These are phyloP conservation scores for Hyparrhenia diplandra DNA, from an alignment of 176 grass and related monocot genomes.

Conservation along the genomic window DNA sequence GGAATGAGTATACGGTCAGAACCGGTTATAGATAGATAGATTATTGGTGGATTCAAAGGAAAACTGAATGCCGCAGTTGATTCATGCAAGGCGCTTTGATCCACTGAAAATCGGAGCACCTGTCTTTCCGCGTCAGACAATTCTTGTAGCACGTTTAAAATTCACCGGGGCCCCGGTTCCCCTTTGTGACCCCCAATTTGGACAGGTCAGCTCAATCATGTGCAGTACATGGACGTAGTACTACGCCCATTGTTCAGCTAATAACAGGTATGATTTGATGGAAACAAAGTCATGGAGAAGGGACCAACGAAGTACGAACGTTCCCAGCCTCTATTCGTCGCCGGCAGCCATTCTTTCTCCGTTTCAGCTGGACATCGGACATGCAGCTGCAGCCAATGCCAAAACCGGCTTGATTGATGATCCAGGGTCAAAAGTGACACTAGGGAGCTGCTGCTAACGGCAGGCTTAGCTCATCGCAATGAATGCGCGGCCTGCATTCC, in stretches of 20 bases:
- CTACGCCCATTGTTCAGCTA: neutral
- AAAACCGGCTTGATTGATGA: no score
- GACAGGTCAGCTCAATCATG: neutral
- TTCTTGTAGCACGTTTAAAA: neutral
- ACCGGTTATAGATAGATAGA: neutral
- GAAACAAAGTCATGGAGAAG: neutral
- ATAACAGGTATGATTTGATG: neutral
- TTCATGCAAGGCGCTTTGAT: neutral
- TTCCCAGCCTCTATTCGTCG: neutral
- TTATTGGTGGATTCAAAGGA: slow-evolving; percentile 11
- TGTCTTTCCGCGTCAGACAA: neutral
- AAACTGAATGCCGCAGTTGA: slow-evolving; percentile 7
- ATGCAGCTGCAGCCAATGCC: no score
- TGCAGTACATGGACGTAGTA: no score
- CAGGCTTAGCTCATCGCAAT: neutral
- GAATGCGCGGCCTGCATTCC: slow-evolving; percentile 26
- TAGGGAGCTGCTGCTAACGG: neutral
- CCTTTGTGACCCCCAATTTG: neutral
- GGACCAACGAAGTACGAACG: neutral
- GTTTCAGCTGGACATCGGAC: neutral
- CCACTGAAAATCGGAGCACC: neutral
- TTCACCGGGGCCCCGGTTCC: neutral
- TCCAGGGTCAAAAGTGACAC: neutral
- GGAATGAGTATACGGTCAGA: neutral
- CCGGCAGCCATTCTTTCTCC: neutral